Evolutionary conservation across 2,329 filamentous ascomycete species (phyloP).

Genomic region (Alternaria sp.): DNA sequence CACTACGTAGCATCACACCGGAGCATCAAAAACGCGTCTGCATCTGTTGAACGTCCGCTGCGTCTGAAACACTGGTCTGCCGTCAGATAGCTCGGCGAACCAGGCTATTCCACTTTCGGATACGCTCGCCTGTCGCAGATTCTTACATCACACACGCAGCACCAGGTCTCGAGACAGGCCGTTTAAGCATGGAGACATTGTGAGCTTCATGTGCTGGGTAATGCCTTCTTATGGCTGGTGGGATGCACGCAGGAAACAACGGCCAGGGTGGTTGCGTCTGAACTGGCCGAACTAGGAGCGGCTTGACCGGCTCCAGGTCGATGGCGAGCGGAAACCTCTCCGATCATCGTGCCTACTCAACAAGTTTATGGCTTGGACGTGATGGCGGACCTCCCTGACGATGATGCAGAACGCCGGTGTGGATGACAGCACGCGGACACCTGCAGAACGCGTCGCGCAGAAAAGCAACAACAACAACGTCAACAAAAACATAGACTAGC

Average conservation of each 20-base stretch:
- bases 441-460: constrained; percentile 10
- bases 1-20: constrained; percentile 3
- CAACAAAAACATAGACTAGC: neutral
- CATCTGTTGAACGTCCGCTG: constrained; percentile 8
- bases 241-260: neutral
- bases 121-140: constrained; percentile 22
- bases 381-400: constrained; percentile 4
- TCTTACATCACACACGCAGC: constrained; percentile 18
- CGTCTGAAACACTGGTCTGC: constrained; percentile 24
- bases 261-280: constrained; percentile 12
- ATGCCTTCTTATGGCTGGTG: constrained; percentile 9
- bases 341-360: constrained; percentile 2
- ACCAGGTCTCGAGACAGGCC: constrained; percentile 24
- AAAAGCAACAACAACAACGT: constrained; percentile 3
- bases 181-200: constrained; percentile 25
- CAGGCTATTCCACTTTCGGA: constrained; percentile 16
- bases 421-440: constrained; percentile 7
- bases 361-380: constrained; percentile 1
- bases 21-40: constrained; percentile 14
- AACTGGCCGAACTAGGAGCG: constrained; percentile 3
- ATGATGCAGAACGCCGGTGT: constrained; percentile 6
- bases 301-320: neutral
- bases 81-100: constrained; percentile 16
- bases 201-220: constrained; percentile 16
- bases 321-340: constrained; percentile 3